Evolutionary conservation across 306 rosid species (phyloP), one percentile per base, ranked within the genome.

Genomic region (Prunus kanzakura): DNA sequence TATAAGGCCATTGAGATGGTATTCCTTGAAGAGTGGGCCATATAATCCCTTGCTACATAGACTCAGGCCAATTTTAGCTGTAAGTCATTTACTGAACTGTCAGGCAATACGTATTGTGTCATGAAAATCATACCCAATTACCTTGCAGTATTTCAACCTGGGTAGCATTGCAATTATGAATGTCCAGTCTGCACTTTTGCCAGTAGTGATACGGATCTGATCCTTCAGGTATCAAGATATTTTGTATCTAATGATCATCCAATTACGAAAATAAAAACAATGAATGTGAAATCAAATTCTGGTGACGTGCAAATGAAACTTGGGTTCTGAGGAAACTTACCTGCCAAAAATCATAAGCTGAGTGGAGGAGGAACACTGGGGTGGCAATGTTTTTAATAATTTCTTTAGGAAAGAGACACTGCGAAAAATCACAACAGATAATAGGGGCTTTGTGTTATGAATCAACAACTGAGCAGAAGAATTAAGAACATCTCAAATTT

Each of bases 321-420:
- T 43, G 80, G 60, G 25, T 50, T 51, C 20, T 27, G 20, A 69
- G 79, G 73, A 78, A 78, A 45, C 32, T 80, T 76, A 90, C 98
- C 95, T 95, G 97, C 98, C 97, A 95, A 78, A 88, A 90, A 80
- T 95, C 97, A 81, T 95, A 95, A 64, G 91, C 96, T 73, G 97
- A 91, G 75, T 92, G 87, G 85, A 92, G 96, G 78, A 92, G 88
- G 85, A 95, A 92, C 82, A 92, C 71, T 18, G 98, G 91, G 75
- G 97, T 90, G 77, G 69, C 77, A 49, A 88, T 75, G 76, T 64
- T 78, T 71, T 85, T 92, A 69, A 89, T 77, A 69, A 95, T 84
- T 85, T 92, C 87, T 67, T 71, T 86, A 49, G 97, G 91, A 82
- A 95, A 95, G 68, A 95, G 74, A 84, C 98, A 95, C 98, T 95